phyloP scores from a whole-genome alignment of 495 filamentous ascomycete species.

The Annulohypoxylon maeteangense region DNA sequence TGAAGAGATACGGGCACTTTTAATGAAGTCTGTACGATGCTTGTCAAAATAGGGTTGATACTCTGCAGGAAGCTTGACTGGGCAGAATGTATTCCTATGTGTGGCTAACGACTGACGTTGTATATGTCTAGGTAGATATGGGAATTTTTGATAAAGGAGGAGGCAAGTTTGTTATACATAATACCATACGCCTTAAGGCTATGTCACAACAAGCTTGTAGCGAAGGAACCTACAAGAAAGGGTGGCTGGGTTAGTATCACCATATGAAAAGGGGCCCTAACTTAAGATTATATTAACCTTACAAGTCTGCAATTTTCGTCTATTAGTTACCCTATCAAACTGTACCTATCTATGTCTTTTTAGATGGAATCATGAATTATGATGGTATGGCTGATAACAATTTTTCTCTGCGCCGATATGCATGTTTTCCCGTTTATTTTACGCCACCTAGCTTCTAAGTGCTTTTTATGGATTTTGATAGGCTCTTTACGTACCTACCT shows the following conservation, averaged over 20 bases:
- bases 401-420: not conserved
- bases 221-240: not conserved
- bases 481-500: not conserved
- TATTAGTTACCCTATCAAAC: slow-evolving; percentile 9
- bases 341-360: not conserved
- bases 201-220: not conserved
- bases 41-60: not conserved
- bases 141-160: not conserved
- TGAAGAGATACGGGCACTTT: not conserved
- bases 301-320: not conserved
- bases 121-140: not conserved
- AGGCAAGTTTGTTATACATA: not conserved
- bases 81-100: not conserved
- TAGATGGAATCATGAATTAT: not conserved
- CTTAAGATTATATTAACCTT: not conserved
- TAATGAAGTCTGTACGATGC: not conserved
- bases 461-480: not conserved
- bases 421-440: not conserved
- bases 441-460: not conserved
- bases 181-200: not conserved
- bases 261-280: not conserved
- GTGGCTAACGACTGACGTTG: not conserved
- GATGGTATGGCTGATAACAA: not conserved
- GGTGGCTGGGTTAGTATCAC: no score
- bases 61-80: not conserved